These are phyloP conservation scores for Ceratocystis smalleyi DNA, from an alignment of 2,329 filamentous ascomycete genomes.

Conservation along the genomic window DNA sequence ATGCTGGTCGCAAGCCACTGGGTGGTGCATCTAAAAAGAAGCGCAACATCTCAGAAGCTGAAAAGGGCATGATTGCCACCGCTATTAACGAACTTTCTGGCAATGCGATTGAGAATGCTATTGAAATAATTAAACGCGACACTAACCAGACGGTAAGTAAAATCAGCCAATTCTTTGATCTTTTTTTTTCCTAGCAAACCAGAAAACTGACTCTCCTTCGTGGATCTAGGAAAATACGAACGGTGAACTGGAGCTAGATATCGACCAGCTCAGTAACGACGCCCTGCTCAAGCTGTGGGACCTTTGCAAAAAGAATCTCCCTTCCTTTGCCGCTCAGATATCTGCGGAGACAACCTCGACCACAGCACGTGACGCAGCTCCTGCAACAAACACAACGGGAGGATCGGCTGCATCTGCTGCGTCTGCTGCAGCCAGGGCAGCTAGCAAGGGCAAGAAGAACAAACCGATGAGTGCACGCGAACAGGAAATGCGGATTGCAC, in stretches of 20 bases:
- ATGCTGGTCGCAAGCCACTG: conserved; percentile 25
- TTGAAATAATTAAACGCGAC: conserved; percentile 80
- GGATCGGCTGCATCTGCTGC: conserved; percentile 19
- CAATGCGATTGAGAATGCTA: conserved; percentile 61
- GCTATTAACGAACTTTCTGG: conserved; percentile 70
- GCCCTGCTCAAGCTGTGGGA: conserved; percentile 38
- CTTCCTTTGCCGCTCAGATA: conserved; percentile 23
- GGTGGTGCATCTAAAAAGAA: conserved; percentile 31
- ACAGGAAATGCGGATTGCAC: conserved; percentile 49
- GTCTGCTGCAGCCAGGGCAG: conserved; percentile 23
- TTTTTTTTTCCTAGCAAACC: too few species aligned
- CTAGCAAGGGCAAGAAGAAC: conserved; percentile 51
- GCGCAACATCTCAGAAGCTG: conserved; percentile 51
- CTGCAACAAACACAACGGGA: conserved; percentile 18
- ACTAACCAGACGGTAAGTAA: conserved; percentile 56
- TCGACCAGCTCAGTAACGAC: conserved; percentile 41
- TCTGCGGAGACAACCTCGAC: conserved; percentile 1
- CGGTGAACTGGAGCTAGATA: conserved; percentile 44
- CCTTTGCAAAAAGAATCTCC: conserved; percentile 30
- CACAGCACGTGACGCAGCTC: conserved; percentile 19
- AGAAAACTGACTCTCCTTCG: conserved; percentile 12
- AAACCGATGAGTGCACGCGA: conserved; percentile 60
- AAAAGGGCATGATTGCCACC: conserved; percentile 84
- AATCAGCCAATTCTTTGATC: conserved; percentile 6
- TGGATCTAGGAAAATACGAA: conserved; percentile 39